Base-by-base conservation (phyloP, 352 stramenopile genomes). In the Albugo laibachii region DNA sequence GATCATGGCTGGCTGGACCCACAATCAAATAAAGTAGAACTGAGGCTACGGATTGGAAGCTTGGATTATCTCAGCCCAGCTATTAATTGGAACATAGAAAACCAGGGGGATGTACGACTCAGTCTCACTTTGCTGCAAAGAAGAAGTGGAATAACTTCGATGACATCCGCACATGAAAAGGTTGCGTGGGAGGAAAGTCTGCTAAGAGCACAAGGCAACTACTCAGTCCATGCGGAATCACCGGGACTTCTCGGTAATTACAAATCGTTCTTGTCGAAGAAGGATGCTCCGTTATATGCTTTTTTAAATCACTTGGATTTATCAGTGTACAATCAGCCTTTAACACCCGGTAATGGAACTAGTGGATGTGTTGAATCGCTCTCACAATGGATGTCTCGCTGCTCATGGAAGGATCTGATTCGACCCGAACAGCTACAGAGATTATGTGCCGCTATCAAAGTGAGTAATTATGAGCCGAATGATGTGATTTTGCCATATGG, bases 31-130 rank as follows among this genome's bases (percentile, higher is more conserved):
- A 45, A 41, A 0, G 51, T 60, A 2, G 52, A 78, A 18, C 43
- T 83, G 18, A 69, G 68, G 10, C 47, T 87, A n/a, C 80, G 70
- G 67, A 55, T 84, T 21, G 75, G 75, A 20, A 83, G 68, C 47
- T 84, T 80, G 47, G 54, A 66, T 12, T 54, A 63, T 13, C 63
- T 62, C 13, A 59, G 59, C 2, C 70, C 73, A 11, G 64, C 70
- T 1, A 58, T 86, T 20, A 62, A 83, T 39, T 82, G 64, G 66
- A 41, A 67, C 14, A 24, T 24, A 43, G 38, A 43, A 24, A 19
- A 43, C 3, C 16, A 43, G 20, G 16, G 16, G 3, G 8, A 43
- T 24, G 24, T 8, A 8, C 24, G 24, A 31, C 8, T 31, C 24
- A 24, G 16, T 19, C 8, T 43, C 20, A 43, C 38, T 43, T 24